Evolutionary conservation across 495 filamentous ascomycete genomes (phyloP).

Genomic region (Penicillium verhagenii): DNA sequence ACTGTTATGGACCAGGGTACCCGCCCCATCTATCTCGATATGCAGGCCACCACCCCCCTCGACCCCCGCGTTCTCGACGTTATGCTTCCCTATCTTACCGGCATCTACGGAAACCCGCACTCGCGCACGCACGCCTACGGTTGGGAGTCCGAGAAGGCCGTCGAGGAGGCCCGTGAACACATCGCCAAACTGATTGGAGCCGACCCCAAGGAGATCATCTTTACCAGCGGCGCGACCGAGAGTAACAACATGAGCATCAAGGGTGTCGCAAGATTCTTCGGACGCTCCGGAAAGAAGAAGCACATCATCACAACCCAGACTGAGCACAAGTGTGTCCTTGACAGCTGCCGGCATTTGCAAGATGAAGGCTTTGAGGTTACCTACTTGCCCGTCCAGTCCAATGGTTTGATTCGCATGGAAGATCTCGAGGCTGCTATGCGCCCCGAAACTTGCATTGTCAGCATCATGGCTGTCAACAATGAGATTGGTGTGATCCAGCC

Average conservation of each 20-base stretch:
- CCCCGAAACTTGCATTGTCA: slow-evolving; percentile 87
- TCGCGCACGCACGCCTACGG: slow-evolving; percentile 97
- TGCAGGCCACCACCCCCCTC: slow-evolving; percentile 97
- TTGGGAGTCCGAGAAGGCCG: slow-evolving; percentile 95
- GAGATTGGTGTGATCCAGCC: slow-evolving; percentile 99
- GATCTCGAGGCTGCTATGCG: slow-evolving; percentile 88
- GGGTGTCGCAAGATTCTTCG: slow-evolving; percentile 94
- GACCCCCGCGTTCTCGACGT: slow-evolving; percentile 94
- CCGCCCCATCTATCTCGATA: slow-evolving; percentile 94
- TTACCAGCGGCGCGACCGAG: slow-evolving; percentile 96
- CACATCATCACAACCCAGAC: slow-evolving; percentile 97
- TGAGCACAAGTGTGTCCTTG: slow-evolving; percentile 97
- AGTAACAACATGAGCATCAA: slow-evolving; percentile 99
- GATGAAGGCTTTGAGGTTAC: slow-evolving; percentile 96
- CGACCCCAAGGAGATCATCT: slow-evolving; percentile 96
- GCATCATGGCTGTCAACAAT: slow-evolving; percentile 99
- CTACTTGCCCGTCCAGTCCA: slow-evolving; percentile 84
- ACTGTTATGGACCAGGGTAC: slow-evolving; percentile 92
- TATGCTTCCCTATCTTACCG: slow-evolving; percentile 93
- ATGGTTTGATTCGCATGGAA: slow-evolving; percentile 79
- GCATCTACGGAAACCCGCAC: slow-evolving; percentile 95
- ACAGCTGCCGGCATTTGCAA: slow-evolving; percentile 94
- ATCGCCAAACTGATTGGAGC: slow-evolving; percentile 88
- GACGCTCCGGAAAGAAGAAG: slow-evolving; percentile 90
- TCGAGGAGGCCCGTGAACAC: slow-evolving; percentile 80